Percentiles rank a stretch among this genome's conserved stretches.
Conservation (phyloP, 78 protist species). For the Dictyostelium capitatum region DNA sequence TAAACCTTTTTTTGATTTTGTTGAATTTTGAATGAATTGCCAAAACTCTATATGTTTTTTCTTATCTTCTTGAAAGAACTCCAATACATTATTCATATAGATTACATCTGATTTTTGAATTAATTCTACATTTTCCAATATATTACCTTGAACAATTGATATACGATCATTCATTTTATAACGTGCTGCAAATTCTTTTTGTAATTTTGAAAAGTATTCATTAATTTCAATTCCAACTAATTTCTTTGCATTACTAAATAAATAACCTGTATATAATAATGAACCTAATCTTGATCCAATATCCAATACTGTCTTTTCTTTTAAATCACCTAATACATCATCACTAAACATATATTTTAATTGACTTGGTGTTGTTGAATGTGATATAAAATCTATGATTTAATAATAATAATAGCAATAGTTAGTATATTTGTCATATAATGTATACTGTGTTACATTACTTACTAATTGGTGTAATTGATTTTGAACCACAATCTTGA, state of each 20-base stretch:
- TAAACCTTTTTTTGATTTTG: constrained; percentile 38
- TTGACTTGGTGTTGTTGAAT: constrained; percentile 72
- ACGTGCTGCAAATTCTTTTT: constrained; percentile 23
- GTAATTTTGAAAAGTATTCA: constrained; percentile 43
- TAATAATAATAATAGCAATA: not conserved
- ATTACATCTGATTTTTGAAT: constrained; percentile 53
- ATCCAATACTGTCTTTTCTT: constrained; percentile 31
- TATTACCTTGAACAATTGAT: constrained; percentile 59
- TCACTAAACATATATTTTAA: constrained; percentile 78
- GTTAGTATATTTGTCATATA: not conserved
- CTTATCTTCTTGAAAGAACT: constrained; percentile 60
- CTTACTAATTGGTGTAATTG: constrained; percentile 54
- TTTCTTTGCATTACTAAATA: constrained; percentile 39
- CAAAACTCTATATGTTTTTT: constrained; percentile 53
- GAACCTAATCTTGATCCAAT: constrained; percentile 82
- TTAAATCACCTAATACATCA: constrained; percentile 47
- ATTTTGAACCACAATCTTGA: constrained; percentile 67
- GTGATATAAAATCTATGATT: constrained; percentile 79
- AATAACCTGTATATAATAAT: constrained; percentile 75
- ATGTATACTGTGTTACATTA: not conserved
- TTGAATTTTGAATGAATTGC: constrained; percentile 24
- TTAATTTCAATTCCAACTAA: constrained; percentile 70
- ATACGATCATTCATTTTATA: constrained; percentile 55
- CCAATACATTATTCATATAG: constrained; percentile 84
- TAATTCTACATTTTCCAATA: constrained; percentile 29